Percentiles rank a stretch among this genome's conserved stretches.
Conservation (phyloP, 2,329 filamentous ascomycete species). For the Colletotrichum brevisporum region DNA sequence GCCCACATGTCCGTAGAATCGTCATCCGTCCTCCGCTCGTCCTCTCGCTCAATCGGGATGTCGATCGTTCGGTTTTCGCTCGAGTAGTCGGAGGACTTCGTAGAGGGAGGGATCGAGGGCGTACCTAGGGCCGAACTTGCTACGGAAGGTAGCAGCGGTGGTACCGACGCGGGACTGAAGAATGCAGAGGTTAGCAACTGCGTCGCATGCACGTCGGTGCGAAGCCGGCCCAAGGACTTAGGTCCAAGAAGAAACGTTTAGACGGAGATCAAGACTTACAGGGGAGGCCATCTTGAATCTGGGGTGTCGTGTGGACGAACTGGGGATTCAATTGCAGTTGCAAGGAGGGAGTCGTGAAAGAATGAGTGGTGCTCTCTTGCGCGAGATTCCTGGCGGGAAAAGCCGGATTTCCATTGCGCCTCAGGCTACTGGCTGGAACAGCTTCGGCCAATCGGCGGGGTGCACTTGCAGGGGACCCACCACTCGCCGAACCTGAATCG, state of each 20-base stretch:
- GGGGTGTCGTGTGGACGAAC: conserved; percentile 47
- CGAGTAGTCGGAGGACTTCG: background rate
- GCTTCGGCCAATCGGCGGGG: conserved; percentile 30
- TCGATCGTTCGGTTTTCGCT: background rate
- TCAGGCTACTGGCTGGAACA: conserved; percentile 38
- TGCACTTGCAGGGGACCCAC: background rate
- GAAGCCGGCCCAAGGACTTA: background rate
- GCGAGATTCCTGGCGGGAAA: conserved; percentile 42
- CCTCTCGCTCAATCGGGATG: background rate
- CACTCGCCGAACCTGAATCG: conserved; percentile 3
- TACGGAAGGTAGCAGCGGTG: conserved; percentile 47
- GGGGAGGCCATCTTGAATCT: conserved; percentile 57
- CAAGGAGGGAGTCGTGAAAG: conserved; percentile 36
- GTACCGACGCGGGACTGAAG: conserved; percentile 25
- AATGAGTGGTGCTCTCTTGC: conserved; percentile 36
- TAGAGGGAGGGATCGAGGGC: conserved; percentile 38
- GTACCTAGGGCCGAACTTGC: conserved; percentile 77
- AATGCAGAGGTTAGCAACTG: conserved; percentile 7
- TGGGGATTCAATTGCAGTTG: conserved; percentile 54
- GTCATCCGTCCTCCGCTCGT: background rate
- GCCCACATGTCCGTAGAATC: conserved; percentile 25
- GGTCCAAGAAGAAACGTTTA: background rate
- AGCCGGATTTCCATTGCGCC: conserved; percentile 41
- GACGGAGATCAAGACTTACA: conserved; percentile 48
- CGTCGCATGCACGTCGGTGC: background rate